Base-by-base conservation (phyloP, 768 basidiomycete genomes). In the Hygrocybe coccinea region DNA sequence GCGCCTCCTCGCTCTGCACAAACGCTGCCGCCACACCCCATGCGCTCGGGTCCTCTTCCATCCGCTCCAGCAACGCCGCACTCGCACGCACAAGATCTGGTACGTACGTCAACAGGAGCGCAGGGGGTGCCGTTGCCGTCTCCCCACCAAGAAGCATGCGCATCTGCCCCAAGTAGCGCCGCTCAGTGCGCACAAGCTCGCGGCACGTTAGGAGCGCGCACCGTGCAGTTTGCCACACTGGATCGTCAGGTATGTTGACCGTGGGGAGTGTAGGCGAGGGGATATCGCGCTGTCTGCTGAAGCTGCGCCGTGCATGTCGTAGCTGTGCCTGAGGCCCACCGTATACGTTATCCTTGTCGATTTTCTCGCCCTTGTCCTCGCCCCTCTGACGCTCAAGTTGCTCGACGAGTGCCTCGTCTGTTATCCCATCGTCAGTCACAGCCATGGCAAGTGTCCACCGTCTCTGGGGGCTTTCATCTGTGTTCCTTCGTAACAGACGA, bases 21-120 rank as follows among this genome's bases (percentile, higher is more conserved):
- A 83, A 80, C 1, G 82, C 78, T 7, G 69, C 66, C 24, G 78
- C 76, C 21, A 82, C 74, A 21, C 81, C 81, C 72, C 75, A 78
- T 2, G 77, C 77, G 17, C 78, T 79, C 2, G 80, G 79, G 43
- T 83, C 81, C 24, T 58, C 60, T 29, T 60, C 57, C 50, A 78
- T 71, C 9, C 64, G 63, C 47, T 62, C 62, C 7, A 78, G 59
- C 46, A 82, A 65, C 17, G 65, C 63, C 45, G 75, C 71, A 8
- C 78, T 79, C 3, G 69, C 76, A 6, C 60, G 52, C 35, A 79
- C 60, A 3, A 82, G 73, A 3, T 67, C 72, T 12, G 71, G 75
- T 8, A 78, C 64, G 55, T 80, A 72, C 15, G 69, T 56, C 14
- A 69, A 53, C 64, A 81, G 69, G 19, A 76, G 64, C 19, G 73